Conservation (phyloP, 495 filamentous ascomycete genomes). For the Tuber umbilicatum region DNA sequence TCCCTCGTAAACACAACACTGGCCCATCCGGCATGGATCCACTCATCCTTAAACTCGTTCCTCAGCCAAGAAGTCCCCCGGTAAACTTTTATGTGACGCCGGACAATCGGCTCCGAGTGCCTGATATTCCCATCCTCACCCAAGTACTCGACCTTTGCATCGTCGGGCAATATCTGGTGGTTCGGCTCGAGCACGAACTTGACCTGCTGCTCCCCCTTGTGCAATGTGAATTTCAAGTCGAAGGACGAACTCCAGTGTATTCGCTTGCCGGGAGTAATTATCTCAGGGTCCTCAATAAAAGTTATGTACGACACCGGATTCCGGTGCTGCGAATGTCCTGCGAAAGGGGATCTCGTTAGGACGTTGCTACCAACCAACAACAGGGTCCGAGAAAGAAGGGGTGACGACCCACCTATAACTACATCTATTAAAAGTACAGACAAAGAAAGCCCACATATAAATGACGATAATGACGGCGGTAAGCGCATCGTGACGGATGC, state of each 20-base stretch:
- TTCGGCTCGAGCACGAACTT: slow-evolving; percentile 84
- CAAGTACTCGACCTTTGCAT: slow-evolving; percentile 66
- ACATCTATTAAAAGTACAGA: slow-evolving; percentile 23
- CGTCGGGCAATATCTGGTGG: slow-evolving; percentile 69
- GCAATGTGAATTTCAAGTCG: slow-evolving; percentile 71
- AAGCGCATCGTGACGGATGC: slow-evolving; percentile 22
- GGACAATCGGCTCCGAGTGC: slow-evolving; percentile 57
- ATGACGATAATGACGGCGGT: slow-evolving; percentile 33
- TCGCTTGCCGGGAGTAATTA: slow-evolving; percentile 71
- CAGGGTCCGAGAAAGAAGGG: background rate
- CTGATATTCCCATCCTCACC: slow-evolving; percentile 59
- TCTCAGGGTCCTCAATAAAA: slow-evolving; percentile 63
- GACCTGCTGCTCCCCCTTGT: slow-evolving; percentile 59
- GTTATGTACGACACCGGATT: slow-evolving; percentile 70
- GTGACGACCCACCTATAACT: slow-evolving; percentile 19
- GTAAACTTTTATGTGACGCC: slow-evolving; percentile 72
- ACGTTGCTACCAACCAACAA: slow-evolving; percentile 7
- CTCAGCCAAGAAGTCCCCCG: slow-evolving; percentile 70
- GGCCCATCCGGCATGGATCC: slow-evolving; percentile 80
- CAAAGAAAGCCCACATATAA: slow-evolving; percentile 27
- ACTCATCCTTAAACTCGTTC: slow-evolving; percentile 51
- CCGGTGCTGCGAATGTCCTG: slow-evolving; percentile 66
- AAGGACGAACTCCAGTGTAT: slow-evolving; percentile 74
- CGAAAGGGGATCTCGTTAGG: slow-evolving; percentile 12
- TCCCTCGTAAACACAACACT: slow-evolving; percentile 70